Evolutionary conservation across 805 yeast species (phyloP), one percentile per base, ranked within the genome.

Genomic region (Saturnispora galanensis): DNA sequence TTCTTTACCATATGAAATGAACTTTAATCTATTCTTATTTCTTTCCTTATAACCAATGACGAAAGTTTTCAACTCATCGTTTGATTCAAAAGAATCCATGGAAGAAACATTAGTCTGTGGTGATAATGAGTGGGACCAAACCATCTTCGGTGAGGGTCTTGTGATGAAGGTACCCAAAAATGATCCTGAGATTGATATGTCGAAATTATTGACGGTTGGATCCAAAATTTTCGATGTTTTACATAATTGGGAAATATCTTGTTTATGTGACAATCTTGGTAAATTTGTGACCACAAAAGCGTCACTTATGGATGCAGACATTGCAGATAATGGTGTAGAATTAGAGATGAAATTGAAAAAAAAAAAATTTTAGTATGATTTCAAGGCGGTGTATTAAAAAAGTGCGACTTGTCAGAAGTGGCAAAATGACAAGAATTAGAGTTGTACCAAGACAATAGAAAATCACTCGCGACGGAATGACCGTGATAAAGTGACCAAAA

Each of bases 101-200:
- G 69, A 56, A 39, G 69, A 68, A 16, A 74, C 69, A 2, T 60
- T 47, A 15, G 71, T 60, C 26, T 66, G 63, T 6, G 80, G 80
- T 15, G 76, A 66, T 39, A 76, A 62, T 16, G 80, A 71, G 52
- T 67, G 65, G 3, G 79, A 71, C 80, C 80, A 75, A 34, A 69
- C 60, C 57, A 76, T 60, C 48, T 70, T 73, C n/a, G 81, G 81
- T 11, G 77, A 67, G 13, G 81, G 81, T 52, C 67, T 71, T 42
- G 73, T 68, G 31, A 75, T 62, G 53, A 69, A 74, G 32, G 74
- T 67, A 29, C 77, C 73, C 35, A 76, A 63, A 51, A 67, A 69
- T 33, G 79, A 74, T 41, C 75, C 77, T 46, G 76, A 69, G 38
- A 75, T 67, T n/a, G 74, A 79, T 39, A 76, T 52, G 52, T 75